phyloP scores from a whole-genome alignment of 1,139 yeast species.

The Pichia sp. region DNA sequence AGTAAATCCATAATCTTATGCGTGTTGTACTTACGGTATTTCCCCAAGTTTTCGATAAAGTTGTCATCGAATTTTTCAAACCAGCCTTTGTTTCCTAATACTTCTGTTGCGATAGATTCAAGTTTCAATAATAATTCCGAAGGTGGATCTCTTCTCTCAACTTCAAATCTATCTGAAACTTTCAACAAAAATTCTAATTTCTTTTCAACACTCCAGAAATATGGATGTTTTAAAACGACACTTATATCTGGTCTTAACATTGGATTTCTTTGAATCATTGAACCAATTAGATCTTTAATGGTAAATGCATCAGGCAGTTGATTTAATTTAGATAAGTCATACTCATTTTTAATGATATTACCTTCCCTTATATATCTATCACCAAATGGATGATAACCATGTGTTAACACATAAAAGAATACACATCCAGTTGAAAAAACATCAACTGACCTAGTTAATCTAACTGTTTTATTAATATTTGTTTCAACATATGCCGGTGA shows the following conservation, averaged over 20 bases:
- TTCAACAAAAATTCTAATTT: conserved; percentile 77
- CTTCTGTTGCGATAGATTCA: conserved; percentile 48
- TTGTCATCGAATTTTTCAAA: conserved; percentile 59
- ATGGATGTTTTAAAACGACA: conserved; percentile 72
- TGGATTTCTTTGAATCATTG: conserved; percentile 71
- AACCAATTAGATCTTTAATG: conserved; percentile 62
- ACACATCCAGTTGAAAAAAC: conserved; percentile 94
- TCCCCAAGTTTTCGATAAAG: conserved; percentile 79
- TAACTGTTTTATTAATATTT: conserved; percentile 44
- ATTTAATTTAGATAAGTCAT: conserved; percentile 43
- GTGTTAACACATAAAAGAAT: conserved; percentile 75
- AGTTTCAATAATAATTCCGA: conserved; percentile 54
- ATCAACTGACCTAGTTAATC: conserved; percentile 88
- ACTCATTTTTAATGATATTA: conserved; percentile 74
- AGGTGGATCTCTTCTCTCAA: conserved; percentile 84
- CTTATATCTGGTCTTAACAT: conserved; percentile 65
- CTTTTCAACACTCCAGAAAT: conserved; percentile 74
- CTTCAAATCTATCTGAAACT: conserved; percentile 86
- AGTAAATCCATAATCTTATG: conserved; percentile 75
- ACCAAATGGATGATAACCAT: conserved; percentile 94
- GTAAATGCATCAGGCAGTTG: conserved; percentile 48
- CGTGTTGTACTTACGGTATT: conserved; percentile 80
- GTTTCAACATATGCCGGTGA: conserved; percentile 19
- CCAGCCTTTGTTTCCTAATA: conserved; percentile 72
- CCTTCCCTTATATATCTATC: conserved; percentile 82